Evolutionary conservation across 257 asterid species (phyloP).

Genomic region (Plantago ovata): DNA sequence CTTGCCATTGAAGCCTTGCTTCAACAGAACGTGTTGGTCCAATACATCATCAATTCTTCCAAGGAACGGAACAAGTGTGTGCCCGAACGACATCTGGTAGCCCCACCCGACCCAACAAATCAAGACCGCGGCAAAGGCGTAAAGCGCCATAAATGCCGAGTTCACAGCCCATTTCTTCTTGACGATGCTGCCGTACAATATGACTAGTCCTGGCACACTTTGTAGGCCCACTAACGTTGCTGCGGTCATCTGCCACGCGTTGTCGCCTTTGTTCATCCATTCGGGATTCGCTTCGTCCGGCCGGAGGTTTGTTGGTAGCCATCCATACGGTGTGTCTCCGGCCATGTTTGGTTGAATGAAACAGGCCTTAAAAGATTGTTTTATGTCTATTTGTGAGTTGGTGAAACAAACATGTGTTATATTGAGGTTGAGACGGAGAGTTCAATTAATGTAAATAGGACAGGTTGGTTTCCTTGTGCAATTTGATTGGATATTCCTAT

Average conservation of each 20-base stretch:
- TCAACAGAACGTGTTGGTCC: conserved; percentile 42
- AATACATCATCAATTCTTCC: conserved; percentile 48
- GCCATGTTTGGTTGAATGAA: conserved; percentile 4
- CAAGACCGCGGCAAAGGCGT: conserved; percentile 71
- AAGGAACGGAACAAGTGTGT: conserved; percentile 38
- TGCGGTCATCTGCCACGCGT: conserved; percentile 76
- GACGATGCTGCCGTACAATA: conserved; percentile 74
- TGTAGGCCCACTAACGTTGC: conserved; percentile 79
- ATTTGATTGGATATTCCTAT: conserved; percentile 29
- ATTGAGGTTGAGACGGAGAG: conserved; percentile 23
- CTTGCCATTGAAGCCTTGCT: conserved; percentile 31
- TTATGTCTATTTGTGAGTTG: not conserved
- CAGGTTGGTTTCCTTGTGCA: conserved; percentile 28
- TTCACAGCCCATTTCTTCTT: conserved; percentile 88
- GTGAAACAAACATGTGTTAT: not conserved
- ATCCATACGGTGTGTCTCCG: conserved; percentile 19
- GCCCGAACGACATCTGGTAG: conserved; percentile 63
- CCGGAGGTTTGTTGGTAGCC: conserved; percentile 39
- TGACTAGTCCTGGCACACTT: conserved; percentile 61
- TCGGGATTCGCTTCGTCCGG: conserved; percentile 40
- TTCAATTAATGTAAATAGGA: conserved; percentile 14
- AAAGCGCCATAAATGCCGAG: conserved; percentile 82
- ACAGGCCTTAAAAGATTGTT: not conserved
- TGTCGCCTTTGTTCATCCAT: conserved; percentile 75
- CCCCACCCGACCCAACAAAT: conserved; percentile 89